Evolutionary conservation across 768 basidiomycete species (phyloP), one percentile per base, ranked within the genome.

Genomic region (Rhizopogon vulgaris): DNA sequence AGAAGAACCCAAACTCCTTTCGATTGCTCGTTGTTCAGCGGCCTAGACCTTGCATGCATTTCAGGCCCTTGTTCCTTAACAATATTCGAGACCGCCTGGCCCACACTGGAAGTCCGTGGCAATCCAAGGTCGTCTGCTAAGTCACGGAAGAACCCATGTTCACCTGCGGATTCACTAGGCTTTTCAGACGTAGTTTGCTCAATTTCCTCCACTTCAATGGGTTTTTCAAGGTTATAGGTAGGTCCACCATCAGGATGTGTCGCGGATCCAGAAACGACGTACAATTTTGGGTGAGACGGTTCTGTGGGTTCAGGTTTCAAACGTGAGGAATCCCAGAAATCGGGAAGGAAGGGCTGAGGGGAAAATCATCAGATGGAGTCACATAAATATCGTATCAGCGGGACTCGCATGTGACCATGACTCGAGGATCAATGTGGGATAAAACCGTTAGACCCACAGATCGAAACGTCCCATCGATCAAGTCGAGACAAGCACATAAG

Each of bases 321-420:
- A 56, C 64, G 66, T n/a, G 74, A 72, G 1, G 82, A 78, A 38
- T 75, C 69, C 76, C 78, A 84, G 58, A 80, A 75, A 70, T 85
- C 83, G 32, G 76, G 78, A 1, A 76, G 61, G 62, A 76, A 78
- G 9, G 85, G 84, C 84, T 87, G 58, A 9, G 39, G 52, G 48
- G 32, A 34, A n/a, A 24, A 40, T 24, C 11, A 48, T 52, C 41
- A 53, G 48, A 49, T 46, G 38, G 2, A 55, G 24, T 37, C 47
- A 51, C 36, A 17, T 22, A 38, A 40, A 41, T n/a, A 41, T 47
- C 57, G 40, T 58, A 52, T 43, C 39, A 56, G 43, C 34, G 30
- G 53, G 27, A 22, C 51, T 47, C 24, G 52, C 18, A 53, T 41
- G 48, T 22, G 46, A 15, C 47, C 41, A 46, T 49, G 52, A 45